Evolutionary conservation across 805 yeast genomes (phyloP), one percentile per base, ranked within the genome.

Genomic region (Sugiyamaella smithiae): DNA sequence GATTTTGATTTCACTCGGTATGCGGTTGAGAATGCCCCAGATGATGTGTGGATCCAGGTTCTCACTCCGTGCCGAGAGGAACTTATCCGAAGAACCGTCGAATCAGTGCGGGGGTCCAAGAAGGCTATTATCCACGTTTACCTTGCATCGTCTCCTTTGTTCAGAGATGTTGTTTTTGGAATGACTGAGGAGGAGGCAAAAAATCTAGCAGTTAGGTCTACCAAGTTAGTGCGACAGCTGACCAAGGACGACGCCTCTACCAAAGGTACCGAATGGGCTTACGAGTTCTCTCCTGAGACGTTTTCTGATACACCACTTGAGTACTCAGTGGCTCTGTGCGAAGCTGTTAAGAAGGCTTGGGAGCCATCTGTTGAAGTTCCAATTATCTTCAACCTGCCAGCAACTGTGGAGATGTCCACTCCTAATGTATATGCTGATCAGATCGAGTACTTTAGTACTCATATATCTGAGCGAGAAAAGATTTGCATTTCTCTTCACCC

Each of bases 401-500:
- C 95, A 19, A 85, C 95, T 11, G 91, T 85, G 16, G 95, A 85
- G 67, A 78, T 85, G 80, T 63, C 87, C 16, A 80, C 88, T 12
- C 95, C 95, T 38, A 86, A 85, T 57, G 79, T 85, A 19, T 85
- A 82, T 61, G 95, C 95, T 36, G 95, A 85, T 64, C 93, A 85
- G 72, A 81, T 85, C 51, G 95, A 85, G 71, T 84, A 77, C 65
- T 85, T 85, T 59, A 63, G 79, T 42, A 78, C 77, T 12, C 69
- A 78, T 52, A 77, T 85, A 48, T 58, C 78, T 41, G 77, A 85
- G 54, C 78, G 95, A 56, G 86, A 84, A 49, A 82, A 75, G 56
- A 77, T 86, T 20, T 80, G 87, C 58, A 77, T 85, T 45, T 85
- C 93, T 11, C 75, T 86, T 48, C 95, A 85, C 65, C 86, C 88